phyloP scores from a whole-genome alignment of 1,284 basidiomycete species.

The Pseudozyma thailandica region DNA sequence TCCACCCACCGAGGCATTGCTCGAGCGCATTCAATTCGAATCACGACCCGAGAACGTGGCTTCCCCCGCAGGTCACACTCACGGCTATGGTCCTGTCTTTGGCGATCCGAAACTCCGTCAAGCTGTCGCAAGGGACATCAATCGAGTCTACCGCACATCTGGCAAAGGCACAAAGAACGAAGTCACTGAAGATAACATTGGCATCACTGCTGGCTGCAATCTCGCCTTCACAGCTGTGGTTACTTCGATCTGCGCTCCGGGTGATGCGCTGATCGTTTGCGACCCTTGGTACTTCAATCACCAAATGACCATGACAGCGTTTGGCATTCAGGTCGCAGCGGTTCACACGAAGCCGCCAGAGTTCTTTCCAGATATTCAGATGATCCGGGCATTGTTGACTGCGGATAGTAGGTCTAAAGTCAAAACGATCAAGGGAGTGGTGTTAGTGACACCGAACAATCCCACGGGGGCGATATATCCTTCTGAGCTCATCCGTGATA shows the following conservation, averaged over 20 bases:
- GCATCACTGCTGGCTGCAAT: conserved; percentile 77
- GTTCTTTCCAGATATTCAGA: conserved; percentile 74
- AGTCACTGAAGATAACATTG: conserved; percentile 47
- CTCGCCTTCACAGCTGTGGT: conserved; percentile 77
- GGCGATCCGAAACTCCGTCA: conserved; percentile 75
- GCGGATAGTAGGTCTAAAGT: conserved; percentile 69
- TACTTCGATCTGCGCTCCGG: conserved; percentile 77
- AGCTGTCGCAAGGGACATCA: conserved; percentile 77
- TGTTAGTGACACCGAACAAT: conserved; percentile 71
- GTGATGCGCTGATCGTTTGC: conserved; percentile 82
- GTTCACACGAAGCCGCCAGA: conserved; percentile 73
- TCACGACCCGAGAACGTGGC: conserved; percentile 18
- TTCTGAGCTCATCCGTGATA: conserved; percentile 74
- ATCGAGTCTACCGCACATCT: conserved; percentile 72
- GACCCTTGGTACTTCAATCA: conserved; percentile 73
- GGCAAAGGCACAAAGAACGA: conserved; percentile 69
- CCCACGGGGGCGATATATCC: conserved; percentile 81
- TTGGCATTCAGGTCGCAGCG: conserved; percentile 72
- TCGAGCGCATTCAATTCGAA: conserved; percentile 40
- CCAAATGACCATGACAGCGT: conserved; percentile 74
- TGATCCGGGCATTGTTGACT: conserved; percentile 73
- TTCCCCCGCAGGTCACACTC: conserved; percentile 48
- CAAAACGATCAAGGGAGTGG: conserved; percentile 75
- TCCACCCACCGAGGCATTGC: conserved; percentile 36
- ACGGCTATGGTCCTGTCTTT: conserved; percentile 77